phyloP scores from a whole-genome alignment of 2,329 filamentous ascomycete species.

The Blastomyces silverae region DNA sequence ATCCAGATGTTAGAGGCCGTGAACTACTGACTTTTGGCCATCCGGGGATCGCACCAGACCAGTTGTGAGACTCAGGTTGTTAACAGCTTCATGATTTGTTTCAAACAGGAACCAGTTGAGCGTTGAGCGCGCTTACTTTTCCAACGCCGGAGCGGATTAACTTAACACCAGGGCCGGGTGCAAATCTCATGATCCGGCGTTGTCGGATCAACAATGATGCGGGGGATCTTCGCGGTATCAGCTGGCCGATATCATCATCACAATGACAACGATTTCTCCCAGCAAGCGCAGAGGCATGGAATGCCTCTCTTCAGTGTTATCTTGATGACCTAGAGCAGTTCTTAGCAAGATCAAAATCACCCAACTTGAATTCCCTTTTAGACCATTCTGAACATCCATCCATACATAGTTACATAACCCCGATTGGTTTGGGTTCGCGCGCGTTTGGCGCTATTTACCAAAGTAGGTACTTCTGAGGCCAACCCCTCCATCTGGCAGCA shows the following conservation, averaged over 20 bases:
- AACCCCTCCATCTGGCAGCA: conserved; percentile 13
- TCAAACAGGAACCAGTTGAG: too few relatives aligned
- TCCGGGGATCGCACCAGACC: too few relatives aligned
- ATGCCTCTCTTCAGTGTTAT: conserved; percentile 1
- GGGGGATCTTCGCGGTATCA: background rate
- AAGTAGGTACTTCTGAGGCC: background rate
- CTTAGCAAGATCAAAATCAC: background rate
- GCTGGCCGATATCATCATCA: conserved; percentile 10
- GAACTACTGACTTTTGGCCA: background rate
- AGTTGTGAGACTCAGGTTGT: too few relatives aligned
- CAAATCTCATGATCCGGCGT: background rate
- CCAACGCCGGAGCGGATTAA: background rate
- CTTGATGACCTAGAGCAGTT: background rate
- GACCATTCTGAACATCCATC: background rate
- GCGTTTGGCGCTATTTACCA: background rate
- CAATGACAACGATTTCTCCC: background rate
- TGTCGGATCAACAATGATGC: conserved; percentile 12
- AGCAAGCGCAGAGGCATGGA: background rate
- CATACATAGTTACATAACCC: background rate
- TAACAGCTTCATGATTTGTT: too few relatives aligned
- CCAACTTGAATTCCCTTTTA: background rate
- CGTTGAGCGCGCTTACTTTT: too few relatives aligned
- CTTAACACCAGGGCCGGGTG: background rate
- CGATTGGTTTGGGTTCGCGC: background rate
- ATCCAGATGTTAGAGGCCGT: background rate